These are phyloP conservation scores for Oryza meyeriana DNA, from an alignment of 176 grass and related monocot genomes.

Conservation along the genomic window DNA sequence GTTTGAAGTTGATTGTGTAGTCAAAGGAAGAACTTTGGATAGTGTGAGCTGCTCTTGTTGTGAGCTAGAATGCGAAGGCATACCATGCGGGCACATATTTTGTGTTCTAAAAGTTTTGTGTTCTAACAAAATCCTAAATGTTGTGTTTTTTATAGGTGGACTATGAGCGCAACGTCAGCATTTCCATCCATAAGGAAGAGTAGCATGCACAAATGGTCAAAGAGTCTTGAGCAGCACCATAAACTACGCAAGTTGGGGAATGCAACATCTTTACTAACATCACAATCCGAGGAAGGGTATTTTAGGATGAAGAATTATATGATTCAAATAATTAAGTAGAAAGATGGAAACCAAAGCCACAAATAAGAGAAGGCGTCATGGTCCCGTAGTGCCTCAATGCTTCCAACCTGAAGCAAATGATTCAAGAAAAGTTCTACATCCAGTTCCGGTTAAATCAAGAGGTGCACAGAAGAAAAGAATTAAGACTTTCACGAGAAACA, in stretches of 20 bases:
- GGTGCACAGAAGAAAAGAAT: background rate
- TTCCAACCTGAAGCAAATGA: background rate
- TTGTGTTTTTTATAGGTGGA: background rate
- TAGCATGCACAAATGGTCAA: too few relatives aligned
- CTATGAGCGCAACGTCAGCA: background rate
- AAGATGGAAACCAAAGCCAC: too few relatives aligned
- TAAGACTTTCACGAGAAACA: too few relatives aligned
- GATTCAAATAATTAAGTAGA: too few relatives aligned
- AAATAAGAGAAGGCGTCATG: background rate
- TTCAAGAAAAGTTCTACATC: background rate
- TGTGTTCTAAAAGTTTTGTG: background rate
- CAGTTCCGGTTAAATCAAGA: background rate
- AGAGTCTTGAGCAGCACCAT: too few relatives aligned
- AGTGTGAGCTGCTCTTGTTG: background rate
- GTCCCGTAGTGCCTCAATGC: background rate
- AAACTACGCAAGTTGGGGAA: too few relatives aligned
- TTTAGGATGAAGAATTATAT: background rate
- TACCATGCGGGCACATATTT: background rate
- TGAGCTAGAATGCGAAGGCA: constrained; percentile 1
- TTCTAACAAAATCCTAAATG: background rate
- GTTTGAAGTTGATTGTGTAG: background rate
- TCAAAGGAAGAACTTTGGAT: too few relatives aligned
- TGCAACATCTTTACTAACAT: too few relatives aligned
- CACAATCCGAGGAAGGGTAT: background rate
- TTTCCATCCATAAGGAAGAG: background rate